phyloP scores from a whole-genome alignment of 75 land plant species.

The Cryptomeria japonica region DNA sequence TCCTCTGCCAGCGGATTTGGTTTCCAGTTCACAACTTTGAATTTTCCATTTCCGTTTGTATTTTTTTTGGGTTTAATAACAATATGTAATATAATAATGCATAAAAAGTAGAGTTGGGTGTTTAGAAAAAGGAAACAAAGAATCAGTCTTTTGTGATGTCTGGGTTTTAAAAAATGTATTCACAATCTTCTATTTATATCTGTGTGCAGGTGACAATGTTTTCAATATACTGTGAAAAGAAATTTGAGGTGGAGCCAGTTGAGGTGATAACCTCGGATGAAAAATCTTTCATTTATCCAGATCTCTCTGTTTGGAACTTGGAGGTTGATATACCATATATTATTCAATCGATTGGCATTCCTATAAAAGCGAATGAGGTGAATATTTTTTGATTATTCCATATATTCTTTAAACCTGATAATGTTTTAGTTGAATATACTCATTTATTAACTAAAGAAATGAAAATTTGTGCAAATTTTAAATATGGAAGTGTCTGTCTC shows the following conservation, averaged over 20 bases:
- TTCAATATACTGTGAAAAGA: slow-evolving; percentile 76
- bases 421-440: background rate
- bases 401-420: background rate
- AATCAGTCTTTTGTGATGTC: background rate
- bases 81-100: background rate
- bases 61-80: background rate
- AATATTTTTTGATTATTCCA: background rate
- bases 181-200: background rate
- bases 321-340: slow-evolving; percentile 79
- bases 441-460: background rate
- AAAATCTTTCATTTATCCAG: slow-evolving; percentile 63
- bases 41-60: background rate
- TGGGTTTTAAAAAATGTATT: background rate
- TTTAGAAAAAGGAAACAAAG: background rate
- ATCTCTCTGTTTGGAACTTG: slow-evolving; percentile 70
- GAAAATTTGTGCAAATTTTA: background rate
- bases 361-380: slow-evolving; percentile 64
- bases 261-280: slow-evolving; percentile 78
- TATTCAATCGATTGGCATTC: slow-evolving; percentile 54
- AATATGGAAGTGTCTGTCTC: background rate
- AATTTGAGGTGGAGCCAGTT: slow-evolving; percentile 95
- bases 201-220: slow-evolving; percentile 88
- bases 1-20: background rate
- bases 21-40: background rate
- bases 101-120: background rate